phyloP scores from a whole-genome alignment of 1,139 yeast genomes.

The Meyerozyma carpophila region DNA sequence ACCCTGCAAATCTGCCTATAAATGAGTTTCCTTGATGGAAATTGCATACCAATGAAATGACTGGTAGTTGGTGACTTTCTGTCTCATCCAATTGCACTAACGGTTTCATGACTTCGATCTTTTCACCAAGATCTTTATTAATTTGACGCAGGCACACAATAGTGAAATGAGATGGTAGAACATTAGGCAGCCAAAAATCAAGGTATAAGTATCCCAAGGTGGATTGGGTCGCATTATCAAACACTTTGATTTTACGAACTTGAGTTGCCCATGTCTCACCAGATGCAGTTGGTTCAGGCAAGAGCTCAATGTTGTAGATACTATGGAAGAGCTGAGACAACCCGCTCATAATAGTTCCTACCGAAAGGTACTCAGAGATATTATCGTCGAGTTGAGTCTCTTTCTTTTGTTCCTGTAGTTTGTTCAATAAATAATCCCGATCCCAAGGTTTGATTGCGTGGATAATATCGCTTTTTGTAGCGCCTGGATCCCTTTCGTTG shows the following conservation, averaged over 20 bases:
- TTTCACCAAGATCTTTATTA: constrained; percentile 26
- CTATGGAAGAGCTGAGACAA: constrained; percentile 62
- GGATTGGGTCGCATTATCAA: constrained; percentile 21
- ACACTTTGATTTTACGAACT: constrained; percentile 75
- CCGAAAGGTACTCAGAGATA: constrained; percentile 63
- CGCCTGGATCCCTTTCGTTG: background rate
- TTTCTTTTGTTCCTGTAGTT: constrained; percentile 10
- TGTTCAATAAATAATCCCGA: constrained; percentile 57
- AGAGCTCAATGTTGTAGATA: constrained; percentile 72
- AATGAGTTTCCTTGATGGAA: constrained; percentile 35
- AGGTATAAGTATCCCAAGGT: constrained; percentile 37
- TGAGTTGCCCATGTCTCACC: constrained; percentile 90
- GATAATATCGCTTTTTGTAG: constrained; percentile 25
- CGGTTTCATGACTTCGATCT: constrained; percentile 24
- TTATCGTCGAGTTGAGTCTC: constrained; percentile 19
- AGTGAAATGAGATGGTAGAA: constrained; percentile 87
- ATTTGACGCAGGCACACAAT: constrained; percentile 82
- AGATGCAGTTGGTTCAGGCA: constrained; percentile 54
- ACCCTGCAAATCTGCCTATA: constrained; percentile 24
- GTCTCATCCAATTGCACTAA: constrained; percentile 49
- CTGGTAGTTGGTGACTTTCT: constrained; percentile 69
- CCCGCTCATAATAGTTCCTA: constrained; percentile 86
- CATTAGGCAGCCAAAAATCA: constrained; percentile 45
- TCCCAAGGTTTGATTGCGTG: constrained; percentile 80
- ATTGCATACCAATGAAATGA: constrained; percentile 84